Base-by-base conservation (phyloP, 495 filamentous ascomycete species). In the Tricharina praecox region DNA sequence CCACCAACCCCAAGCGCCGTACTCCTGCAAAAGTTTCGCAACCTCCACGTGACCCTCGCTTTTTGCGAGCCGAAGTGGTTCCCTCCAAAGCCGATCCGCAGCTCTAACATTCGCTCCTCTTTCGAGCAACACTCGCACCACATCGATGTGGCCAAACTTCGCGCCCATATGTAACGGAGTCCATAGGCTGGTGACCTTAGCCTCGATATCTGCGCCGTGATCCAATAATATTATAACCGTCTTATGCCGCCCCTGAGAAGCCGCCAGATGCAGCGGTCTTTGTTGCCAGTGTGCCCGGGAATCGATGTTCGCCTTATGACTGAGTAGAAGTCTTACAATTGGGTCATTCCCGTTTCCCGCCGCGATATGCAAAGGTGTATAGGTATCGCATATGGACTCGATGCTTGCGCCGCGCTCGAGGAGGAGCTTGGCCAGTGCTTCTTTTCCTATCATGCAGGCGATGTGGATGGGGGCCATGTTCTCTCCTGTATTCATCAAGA, bases 341-440 rank as follows among this genome's bases (percentile, higher is more conserved):
- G 20, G 4, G 13, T 19, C 18, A 23, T 51, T 46, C 15, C 21
- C 34, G 21, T 51, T 32, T 26, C 28, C 34, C 1, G 52, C 52
- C 4, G 52, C 43, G 21, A 51, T 46, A 20, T 43, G 40, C 23
- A 43, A 26, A 20, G 40, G 40, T 26, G 40, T 39, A 13, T 32
- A 32, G 5, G 28, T 32, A 13, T 32, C 28, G 28, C 28, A 32
- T 32, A 32, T 13, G 28, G 28, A 32, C 13, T 39, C 19, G 7
- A 39, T 19, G 13, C 9, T 15, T 2, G n/a, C 53, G 59, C 23
- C 53, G 20, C 47, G 11, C 19, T 47, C 26, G 10, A 77, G 61
- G 34, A 77, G 52, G 58, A 70, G 45, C 55, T 69, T 62, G 16
- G 64, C 68, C 35, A 77, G 51, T 16, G 64, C 58, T 37, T 57